Evolutionary conservation across 257 asterid species (phyloP).

Genomic region (Solanum chmielewskii): DNA sequence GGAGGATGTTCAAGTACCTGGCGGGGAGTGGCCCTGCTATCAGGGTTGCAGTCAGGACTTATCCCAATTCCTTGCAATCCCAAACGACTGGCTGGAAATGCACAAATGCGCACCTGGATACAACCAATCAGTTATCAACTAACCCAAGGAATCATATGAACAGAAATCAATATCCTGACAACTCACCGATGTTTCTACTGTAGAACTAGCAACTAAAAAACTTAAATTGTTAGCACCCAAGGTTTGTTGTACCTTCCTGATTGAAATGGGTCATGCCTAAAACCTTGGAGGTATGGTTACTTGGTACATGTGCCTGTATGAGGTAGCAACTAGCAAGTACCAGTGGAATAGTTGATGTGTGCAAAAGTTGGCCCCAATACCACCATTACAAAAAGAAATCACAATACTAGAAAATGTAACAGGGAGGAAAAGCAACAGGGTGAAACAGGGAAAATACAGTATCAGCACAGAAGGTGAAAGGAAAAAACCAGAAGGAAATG

Average conservation of each 20-base stretch:
- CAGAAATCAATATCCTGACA: not conserved
- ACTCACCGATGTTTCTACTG: not conserved
- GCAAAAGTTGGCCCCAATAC: not conserved
- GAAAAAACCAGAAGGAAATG: not conserved
- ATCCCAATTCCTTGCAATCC: constrained; percentile 80
- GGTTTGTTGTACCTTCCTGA: not conserved
- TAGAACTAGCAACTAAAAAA: not conserved
- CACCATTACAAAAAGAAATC: not conserved
- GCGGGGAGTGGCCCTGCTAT: constrained; percentile 59
- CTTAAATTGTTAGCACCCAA: not conserved
- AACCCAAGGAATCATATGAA: not conserved
- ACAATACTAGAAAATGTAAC: not conserved
- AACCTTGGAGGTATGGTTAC: not conserved
- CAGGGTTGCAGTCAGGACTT: constrained; percentile 95
- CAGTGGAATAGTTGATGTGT: not conserved
- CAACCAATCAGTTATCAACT: not conserved
- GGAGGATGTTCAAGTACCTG: constrained; percentile 37
- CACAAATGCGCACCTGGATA: constrained; percentile 80
- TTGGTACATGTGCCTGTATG: not conserved
- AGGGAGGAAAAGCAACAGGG: not conserved
- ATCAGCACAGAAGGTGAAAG: not conserved
- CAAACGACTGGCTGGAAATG: constrained; percentile 71
- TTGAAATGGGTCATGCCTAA: not conserved
- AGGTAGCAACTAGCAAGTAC: not conserved
- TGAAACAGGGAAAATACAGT: not conserved